phyloP scores from a whole-genome alignment of 2,329 filamentous ascomycete genomes.

The Thelonectria discophora region DNA sequence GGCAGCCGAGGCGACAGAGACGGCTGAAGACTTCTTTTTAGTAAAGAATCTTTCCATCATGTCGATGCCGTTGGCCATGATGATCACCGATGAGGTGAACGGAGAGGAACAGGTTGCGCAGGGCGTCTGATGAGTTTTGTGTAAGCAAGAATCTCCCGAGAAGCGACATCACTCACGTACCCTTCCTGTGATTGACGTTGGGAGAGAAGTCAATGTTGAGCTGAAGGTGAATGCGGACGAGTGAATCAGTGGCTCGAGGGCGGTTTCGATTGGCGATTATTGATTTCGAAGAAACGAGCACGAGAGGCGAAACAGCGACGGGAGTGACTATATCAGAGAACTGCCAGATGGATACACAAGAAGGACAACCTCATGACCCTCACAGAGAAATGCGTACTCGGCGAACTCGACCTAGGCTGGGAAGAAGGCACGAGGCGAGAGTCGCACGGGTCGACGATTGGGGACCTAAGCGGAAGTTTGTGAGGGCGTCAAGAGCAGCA shows the following conservation, averaged over 20 bases:
- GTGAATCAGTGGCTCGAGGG: conserved; percentile 36
- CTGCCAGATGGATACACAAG: conserved; percentile 10
- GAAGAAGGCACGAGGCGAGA: conserved; percentile 14
- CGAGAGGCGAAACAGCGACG: conserved; percentile 15
- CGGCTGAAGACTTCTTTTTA: conserved; percentile 49
- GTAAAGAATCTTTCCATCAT: conserved; percentile 63
- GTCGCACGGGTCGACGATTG: conserved; percentile 18
- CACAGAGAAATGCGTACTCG: conserved; percentile 5
- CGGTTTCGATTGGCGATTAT: conserved; percentile 29
- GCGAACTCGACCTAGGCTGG: conserved; percentile 13
- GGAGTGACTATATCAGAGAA: conserved; percentile 39
- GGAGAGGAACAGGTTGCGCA: conserved; percentile 36
- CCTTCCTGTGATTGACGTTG: conserved; percentile 20
- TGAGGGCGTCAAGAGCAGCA: conserved; percentile 10
- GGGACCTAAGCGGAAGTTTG: background rate
- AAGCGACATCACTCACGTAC: conserved; percentile 31
- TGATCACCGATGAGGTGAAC: conserved; percentile 41
- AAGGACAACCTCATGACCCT: conserved; percentile 19
- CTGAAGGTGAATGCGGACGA: conserved; percentile 23
- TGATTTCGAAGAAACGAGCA: conserved; percentile 26
- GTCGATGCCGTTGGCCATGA: conserved; percentile 59
- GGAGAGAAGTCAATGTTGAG: conserved; percentile 14
- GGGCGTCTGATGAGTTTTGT: conserved; percentile 31
- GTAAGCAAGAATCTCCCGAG: conserved; percentile 32
- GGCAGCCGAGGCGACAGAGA: conserved; percentile 39